Evolutionary conservation across 768 basidiomycete genomes (phyloP), one percentile per base, ranked within the genome.

Genomic region (Russula compacta): DNA sequence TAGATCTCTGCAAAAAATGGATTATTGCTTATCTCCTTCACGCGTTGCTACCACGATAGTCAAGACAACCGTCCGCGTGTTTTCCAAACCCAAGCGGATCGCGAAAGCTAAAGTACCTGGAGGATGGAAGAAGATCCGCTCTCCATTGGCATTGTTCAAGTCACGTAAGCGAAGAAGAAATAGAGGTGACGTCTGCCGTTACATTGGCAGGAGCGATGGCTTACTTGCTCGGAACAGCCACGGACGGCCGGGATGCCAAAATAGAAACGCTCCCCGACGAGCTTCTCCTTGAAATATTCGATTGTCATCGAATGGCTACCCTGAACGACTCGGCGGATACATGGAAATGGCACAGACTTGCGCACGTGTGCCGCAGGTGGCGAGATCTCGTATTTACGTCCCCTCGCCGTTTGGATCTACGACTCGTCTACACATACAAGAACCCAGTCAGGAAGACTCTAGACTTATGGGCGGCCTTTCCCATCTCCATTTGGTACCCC

Each of bases 271-370:
- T 52, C 21, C 58, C 58, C 21, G 17, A 58, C n/a, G 48, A 44
- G 11, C 33, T 33, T 33, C 50, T 52, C 21, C 17, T 50, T 4
- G 58, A 52, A 38, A 50, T 50, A 40, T 57, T 57, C 36, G 47
- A 57, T 9, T 57, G 15, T 8, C 38, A 40, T 39, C 56, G 56
- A 33, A 38, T 57, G 24, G 11, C 19, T n/a, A 36, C 29, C 14
- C 39, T 49, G 39, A 2, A 15, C 6, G 19, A 53, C 15, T 2
- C 38, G 3, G 6, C 24, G 24, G 24, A 10, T 12, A 15, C 24
- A 2, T 58, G 58, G 58, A 42, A 58, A 10, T 58, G 58, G 58
- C 40, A 58, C n/a, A 21, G 58, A 21, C 48, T 58, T n/a, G 49
- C 21, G 35, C 58, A 52, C 33, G 58, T 58, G 8, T 58, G 49